phyloP scores from a whole-genome alignment of 352 stramenopile species.

The Phytophthora palmivora region DNA sequence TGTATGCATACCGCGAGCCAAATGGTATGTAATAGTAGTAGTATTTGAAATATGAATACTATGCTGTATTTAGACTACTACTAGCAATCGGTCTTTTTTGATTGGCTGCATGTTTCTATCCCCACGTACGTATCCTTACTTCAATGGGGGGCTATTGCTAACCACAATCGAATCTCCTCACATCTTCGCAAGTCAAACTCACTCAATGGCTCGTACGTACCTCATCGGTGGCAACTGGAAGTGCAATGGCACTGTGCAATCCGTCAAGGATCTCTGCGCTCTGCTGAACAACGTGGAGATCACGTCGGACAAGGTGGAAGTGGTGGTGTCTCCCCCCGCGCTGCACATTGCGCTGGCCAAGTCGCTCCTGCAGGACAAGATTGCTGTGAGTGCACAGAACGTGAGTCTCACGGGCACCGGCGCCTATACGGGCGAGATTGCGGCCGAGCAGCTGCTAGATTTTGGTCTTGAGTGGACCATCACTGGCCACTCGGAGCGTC shows the following conservation, averaged over 20 bases:
- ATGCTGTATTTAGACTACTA: too few species aligned
- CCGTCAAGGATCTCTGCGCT: constrained; percentile 83
- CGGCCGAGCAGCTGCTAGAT: constrained; percentile 89
- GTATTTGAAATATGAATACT: too few species aligned
- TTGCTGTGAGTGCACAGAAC: constrained; percentile 84
- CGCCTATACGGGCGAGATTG: constrained; percentile 94
- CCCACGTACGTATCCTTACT: too few species aligned
- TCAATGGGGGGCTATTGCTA: too few species aligned
- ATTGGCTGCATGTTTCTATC: too few species aligned
- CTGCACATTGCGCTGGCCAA: constrained; percentile 67
- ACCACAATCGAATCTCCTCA: constrained; percentile 26
- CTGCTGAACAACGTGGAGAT: constrained; percentile 85
- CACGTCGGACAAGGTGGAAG: constrained; percentile 69
- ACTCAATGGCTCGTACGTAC: constrained; percentile 46
- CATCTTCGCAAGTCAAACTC: neutral
- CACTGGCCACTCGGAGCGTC: constrained; percentile 90
- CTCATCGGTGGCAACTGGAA: constrained; percentile 62
- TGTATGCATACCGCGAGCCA: too few species aligned
- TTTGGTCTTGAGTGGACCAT: constrained; percentile 70
- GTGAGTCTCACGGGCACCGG: constrained; percentile 86
- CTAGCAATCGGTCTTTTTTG: too few species aligned
- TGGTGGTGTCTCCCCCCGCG: constrained; percentile 75
- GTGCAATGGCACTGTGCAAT: constrained; percentile 82
- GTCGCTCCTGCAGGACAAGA: constrained; percentile 61
- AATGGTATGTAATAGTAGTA: too few species aligned